A percentile compares a stretch with the other conserved stretches of the same genome.
phyloP scores from a whole-genome alignment of 495 filamentous ascomycete species.

The Podospora conica region DNA sequence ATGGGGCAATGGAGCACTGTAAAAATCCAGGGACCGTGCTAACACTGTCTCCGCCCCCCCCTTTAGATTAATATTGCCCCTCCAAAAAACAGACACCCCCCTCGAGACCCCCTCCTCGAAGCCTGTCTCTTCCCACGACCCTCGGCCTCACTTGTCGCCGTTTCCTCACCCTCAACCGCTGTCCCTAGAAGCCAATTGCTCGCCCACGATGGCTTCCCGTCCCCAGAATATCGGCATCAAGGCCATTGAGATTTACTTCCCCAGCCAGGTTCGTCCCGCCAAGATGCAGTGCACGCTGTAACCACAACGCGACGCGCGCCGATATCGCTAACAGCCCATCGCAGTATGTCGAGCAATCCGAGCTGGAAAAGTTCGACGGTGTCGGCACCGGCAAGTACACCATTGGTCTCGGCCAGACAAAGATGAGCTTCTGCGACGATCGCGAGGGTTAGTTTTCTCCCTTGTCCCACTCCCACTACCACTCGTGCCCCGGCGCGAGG shows the following conservation, averaged over 20 bases:
- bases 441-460: conserved; percentile 68
- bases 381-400: conserved; percentile 94
- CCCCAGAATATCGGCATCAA: conserved; percentile 98
- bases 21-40: conserved; percentile 19
- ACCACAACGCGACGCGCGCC: conserved; percentile 3
- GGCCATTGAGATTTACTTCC: conserved; percentile 99
- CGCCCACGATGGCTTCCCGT: conserved; percentile 68
- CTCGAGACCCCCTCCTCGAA: conserved; percentile 5
- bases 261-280: conserved; percentile 70
- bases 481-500: background rate
- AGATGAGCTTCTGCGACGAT: conserved; percentile 99
- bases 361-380: conserved; percentile 98
- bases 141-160: conserved; percentile 14
- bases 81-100: conserved; percentile 18
- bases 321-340: conserved; percentile 26
- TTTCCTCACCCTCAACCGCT: conserved; percentile 3
- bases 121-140: conserved; percentile 13
- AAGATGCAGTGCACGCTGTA: background rate
- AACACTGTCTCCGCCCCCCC: conserved; percentile 13
- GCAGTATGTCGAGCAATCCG: conserved; percentile 94
- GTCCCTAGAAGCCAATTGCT: conserved; percentile 22
- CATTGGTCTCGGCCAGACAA: conserved; percentile 98
- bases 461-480: background rate
- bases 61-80: conserved; percentile 13
- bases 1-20: conserved; percentile 3